Evolutionary conservation across 768 basidiomycete genomes (phyloP).

Genomic region (Serendipita indica): DNA sequence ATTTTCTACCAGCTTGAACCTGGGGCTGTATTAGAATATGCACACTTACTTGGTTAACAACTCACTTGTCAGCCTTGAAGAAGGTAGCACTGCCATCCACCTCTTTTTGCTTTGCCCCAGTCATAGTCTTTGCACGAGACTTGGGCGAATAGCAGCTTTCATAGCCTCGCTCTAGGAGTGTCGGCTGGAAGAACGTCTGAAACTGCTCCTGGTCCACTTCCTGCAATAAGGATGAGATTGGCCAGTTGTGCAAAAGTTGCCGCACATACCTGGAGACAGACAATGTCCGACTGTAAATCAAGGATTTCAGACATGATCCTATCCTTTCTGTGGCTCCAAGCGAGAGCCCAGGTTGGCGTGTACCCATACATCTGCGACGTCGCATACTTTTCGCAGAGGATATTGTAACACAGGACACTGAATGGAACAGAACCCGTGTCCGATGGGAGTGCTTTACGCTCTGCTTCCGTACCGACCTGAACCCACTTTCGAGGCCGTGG

Average conservation of each 20-base stretch:
- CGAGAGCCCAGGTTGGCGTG: slow-evolving; percentile 89
- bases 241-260: neutral
- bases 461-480: slow-evolving; percentile 39
- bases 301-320: slow-evolving; percentile 73
- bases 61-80: slow-evolving; percentile 78
- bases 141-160: slow-evolving; percentile 88
- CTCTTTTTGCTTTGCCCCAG: slow-evolving; percentile 61
- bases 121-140: slow-evolving; percentile 87
- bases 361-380: slow-evolving; percentile 86
- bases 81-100: slow-evolving; percentile 98
- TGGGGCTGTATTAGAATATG: slow-evolving; percentile 21
- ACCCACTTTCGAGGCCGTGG: slow-evolving; percentile 77
- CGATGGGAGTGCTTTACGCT: slow-evolving; percentile 41
- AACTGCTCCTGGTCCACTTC: slow-evolving; percentile 90
- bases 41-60: slow-evolving; percentile 15
- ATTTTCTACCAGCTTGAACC: slow-evolving; percentile 86
- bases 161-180: slow-evolving; percentile 61
- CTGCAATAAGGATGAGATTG: slow-evolving; percentile 14
- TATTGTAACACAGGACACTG: slow-evolving; percentile 80
- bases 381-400: slow-evolving; percentile 82
- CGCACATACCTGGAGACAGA: slow-evolving; percentile 56
- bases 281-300: slow-evolving; percentile 68
- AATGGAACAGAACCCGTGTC: slow-evolving; percentile 64
- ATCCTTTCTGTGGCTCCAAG: slow-evolving; percentile 90
- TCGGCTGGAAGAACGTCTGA: slow-evolving; percentile 75